Evolutionary conservation across 495 filamentous ascomycete genomes (phyloP).

Genomic region (Xylaria grammica): DNA sequence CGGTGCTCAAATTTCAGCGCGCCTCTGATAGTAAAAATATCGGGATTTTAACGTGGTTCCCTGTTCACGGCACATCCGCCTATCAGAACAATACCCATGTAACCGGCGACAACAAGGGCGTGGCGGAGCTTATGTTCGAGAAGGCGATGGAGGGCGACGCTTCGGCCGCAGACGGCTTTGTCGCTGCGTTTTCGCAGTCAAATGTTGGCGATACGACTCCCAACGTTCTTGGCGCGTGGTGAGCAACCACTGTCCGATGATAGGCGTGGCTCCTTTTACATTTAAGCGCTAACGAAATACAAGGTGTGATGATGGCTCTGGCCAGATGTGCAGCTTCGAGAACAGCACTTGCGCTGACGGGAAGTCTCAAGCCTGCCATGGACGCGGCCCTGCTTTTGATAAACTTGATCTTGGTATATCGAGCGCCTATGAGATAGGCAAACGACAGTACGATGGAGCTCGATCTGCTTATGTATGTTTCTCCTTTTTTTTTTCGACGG

Average conservation of each 20-base stretch:
- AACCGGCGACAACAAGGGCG: constrained; percentile 95
- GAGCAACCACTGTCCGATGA: constrained; percentile 1
- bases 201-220: constrained; percentile 94
- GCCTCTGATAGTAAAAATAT: constrained; percentile 66
- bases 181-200: constrained; percentile 91
- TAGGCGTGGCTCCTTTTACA: neutral
- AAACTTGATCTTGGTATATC: constrained; percentile 71
- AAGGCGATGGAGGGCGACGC: constrained; percentile 60
- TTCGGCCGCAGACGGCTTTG: constrained; percentile 63
- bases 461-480: constrained; percentile 63
- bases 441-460: constrained; percentile 68
- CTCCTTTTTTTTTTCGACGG: neutral
- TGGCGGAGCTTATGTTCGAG: constrained; percentile 85
- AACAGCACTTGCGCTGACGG: constrained; percentile 80
- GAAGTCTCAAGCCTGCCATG: constrained; percentile 76
- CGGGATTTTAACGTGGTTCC: constrained; percentile 87
- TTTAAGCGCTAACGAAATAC: constrained; percentile 7
- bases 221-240: constrained; percentile 81
- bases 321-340: constrained; percentile 65
- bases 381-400: constrained; percentile 77
- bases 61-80: constrained; percentile 91
- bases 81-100: constrained; percentile 92
- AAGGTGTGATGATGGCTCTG: constrained; percentile 72
- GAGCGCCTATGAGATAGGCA: constrained; percentile 76
- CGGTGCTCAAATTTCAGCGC: constrained; percentile 76